Percentiles rank a stretch among this genome's conserved stretches.
phyloP scores from a whole-genome alignment of 179 eudicot genomes.

The Actinidia chinensis region DNA sequence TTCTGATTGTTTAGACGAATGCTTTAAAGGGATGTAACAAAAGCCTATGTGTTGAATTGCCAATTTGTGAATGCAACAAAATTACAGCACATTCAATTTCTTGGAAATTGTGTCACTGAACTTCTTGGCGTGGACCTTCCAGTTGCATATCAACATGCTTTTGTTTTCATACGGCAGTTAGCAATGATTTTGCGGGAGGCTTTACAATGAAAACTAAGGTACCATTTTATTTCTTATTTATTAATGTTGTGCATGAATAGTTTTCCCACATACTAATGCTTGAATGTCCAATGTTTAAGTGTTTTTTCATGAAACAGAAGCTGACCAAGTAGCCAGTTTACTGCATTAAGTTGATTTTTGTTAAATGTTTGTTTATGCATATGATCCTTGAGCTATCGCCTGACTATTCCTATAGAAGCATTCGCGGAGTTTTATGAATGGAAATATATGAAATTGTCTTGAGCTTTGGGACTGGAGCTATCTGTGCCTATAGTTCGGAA shows the following conservation, averaged over 20 bases:
- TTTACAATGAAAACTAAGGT: conserved; percentile 61
- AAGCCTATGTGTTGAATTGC: conserved; percentile 82
- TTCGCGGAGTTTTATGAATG: conserved; percentile 86
- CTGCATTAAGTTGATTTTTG: not conserved
- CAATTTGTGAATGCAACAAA: conserved; percentile 69
- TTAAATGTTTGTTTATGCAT: not conserved
- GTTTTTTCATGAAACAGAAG: not conserved
- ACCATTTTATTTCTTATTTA: conserved; percentile 4
- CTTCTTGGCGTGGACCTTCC: conserved; percentile 77
- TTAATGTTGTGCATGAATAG: not conserved
- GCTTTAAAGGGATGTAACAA: conserved; percentile 90
- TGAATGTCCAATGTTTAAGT: no score
- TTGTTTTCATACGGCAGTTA: conserved; percentile 82
- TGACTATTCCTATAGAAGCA: conserved; percentile 53
- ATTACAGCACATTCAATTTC: conserved; percentile 83
- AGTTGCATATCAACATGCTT: conserved; percentile 85
- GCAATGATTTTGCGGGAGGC: conserved; percentile 80
- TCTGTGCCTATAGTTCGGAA: conserved; percentile 74
- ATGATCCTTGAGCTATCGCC: not conserved
- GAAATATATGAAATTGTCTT: conserved; percentile 89
- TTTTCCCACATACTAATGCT: no score
- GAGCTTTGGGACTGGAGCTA: conserved; percentile 97
- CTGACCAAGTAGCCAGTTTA: not conserved
- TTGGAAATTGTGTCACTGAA: conserved; percentile 72
- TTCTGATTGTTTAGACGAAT: conserved; percentile 82